These are phyloP conservation scores for Ganoderma lucidum DNA, from an alignment of 1,284 basidiomycete species.

Conservation along the genomic window DNA sequence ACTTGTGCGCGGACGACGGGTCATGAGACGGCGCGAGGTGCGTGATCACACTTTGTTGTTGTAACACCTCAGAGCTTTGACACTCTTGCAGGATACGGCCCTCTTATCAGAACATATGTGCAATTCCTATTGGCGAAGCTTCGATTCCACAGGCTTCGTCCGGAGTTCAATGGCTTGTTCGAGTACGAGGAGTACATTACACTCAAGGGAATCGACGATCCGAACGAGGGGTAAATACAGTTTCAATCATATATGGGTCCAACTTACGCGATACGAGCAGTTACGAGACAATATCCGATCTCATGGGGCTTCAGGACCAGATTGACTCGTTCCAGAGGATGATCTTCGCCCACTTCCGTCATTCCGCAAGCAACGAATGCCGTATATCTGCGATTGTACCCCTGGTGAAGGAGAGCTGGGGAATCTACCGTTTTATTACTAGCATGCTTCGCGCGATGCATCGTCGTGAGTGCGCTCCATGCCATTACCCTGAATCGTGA, in stretches of 20 bases:
- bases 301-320: slow-evolving; percentile 96
- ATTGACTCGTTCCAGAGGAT: slow-evolving; percentile 98
- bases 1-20: slow-evolving; percentile 92
- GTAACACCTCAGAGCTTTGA: not conserved
- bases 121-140: slow-evolving; percentile 95
- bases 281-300: slow-evolving; percentile 94
- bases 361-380: slow-evolving; percentile 93
- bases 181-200: slow-evolving; percentile 98
- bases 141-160: slow-evolving; percentile 91
- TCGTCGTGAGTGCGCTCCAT: slow-evolving; percentile 64
- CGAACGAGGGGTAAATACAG: slow-evolving; percentile 88
- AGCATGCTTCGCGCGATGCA: slow-evolving; percentile 98
- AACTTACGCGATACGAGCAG: slow-evolving; percentile 49
- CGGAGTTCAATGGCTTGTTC: slow-evolving; percentile 96
- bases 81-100: slow-evolving; percentile 76
- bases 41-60: slow-evolving; percentile 28
- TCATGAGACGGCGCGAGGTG: slow-evolving; percentile 82
- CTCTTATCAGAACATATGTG: slow-evolving; percentile 93
- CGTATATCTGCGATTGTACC: slow-evolving; percentile 94
- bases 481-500: not conserved
- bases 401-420: slow-evolving; percentile 96
- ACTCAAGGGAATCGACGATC: slow-evolving; percentile 95
- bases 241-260: not conserved
- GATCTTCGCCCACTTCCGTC: slow-evolving; percentile 92
- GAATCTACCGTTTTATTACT: slow-evolving; percentile 97